Evolutionary conservation across 176 grass and related monocot species (phyloP).

Genomic region (Carex pumila): DNA sequence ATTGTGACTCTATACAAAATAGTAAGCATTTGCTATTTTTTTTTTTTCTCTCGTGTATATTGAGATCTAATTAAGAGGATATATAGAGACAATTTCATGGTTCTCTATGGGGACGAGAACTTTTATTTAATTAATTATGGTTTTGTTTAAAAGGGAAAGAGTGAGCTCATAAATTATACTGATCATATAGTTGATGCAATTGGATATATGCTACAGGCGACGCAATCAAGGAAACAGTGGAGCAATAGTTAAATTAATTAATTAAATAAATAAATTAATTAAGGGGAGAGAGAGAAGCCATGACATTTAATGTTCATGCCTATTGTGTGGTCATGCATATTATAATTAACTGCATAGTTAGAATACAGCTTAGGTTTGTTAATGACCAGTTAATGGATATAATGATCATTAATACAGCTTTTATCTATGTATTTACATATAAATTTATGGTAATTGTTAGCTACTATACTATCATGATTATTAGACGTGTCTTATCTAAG

Average conservation of each 20-base stretch:
- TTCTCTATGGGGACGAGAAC: background rate
- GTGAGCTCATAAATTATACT: background rate
- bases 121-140: background rate
- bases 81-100: background rate
- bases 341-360: slow-evolving; percentile 3
- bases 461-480: slow-evolving; percentile 19
- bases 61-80: background rate
- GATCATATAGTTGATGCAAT: background rate
- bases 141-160: background rate
- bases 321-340: slow-evolving; percentile 13
- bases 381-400: slow-evolving; percentile 25
- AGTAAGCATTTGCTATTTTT: background rate
- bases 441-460: background rate
- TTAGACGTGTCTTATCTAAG: slow-evolving; percentile 20
- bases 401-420: background rate
- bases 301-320: background rate
- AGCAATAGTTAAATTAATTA: background rate
- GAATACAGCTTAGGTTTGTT: slow-evolving; percentile 8
- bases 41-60: background rate
- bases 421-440: background rate
- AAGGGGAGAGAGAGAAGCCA: background rate
- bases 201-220: slow-evolving; percentile 4
- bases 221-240: background rate
- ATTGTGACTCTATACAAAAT: too few species aligned
- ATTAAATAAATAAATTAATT: background rate